Base-by-base conservation (phyloP, 2,329 filamentous ascomycete genomes). In the Niveomyces coronatus region DNA sequence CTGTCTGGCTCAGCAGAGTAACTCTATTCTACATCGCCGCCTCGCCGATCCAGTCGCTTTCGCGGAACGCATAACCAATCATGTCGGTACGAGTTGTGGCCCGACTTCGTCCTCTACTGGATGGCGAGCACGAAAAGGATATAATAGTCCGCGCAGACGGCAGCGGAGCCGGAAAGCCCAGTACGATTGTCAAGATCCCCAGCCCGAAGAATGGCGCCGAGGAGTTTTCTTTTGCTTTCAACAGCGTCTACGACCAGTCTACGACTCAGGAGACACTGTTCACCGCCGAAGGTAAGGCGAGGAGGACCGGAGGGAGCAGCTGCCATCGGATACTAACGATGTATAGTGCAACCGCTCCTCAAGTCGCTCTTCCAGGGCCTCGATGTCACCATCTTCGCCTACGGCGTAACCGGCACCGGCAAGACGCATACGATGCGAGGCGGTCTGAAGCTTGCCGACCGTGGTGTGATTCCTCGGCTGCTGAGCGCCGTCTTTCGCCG, bases 341-440 rank as follows among this genome's bases (percentile, higher is more conserved):
- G 34, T 36, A 35, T 32, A 94, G 88, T 96, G 49, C 73, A 85
- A 28, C 86, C 89, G 2, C 87, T 88, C 35, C 70, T 95, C 45
- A 95, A 94, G 58, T 83, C 91, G 39, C 76, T 96, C 9, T 95
- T 96, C 63, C 80, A 81, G 61, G 91, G 85, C 41, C 78, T 86
- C 54, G 85, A 93, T 61, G 76, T 89, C 29, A 94, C 86, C 9
- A 76, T 94, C 41, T 94, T 95, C 54, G 87, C 88, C 19, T 94
- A 95, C 56, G 88, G 88, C 44, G 85, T 89, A 43, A 94, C 88
- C 0, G 88, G 88, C 32, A 94, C 87, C 0, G 88, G 88, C 40
- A 95, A 95, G 64, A 95, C 88, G 43, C 85, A 94, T 61, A 95
- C 88, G 3, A 94, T 95, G 87, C 80, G 88, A 46, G 88, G 88